Conservation (phyloP, 495 filamentous ascomycete genomes). For the Aspergillus heteromorphus region DNA sequence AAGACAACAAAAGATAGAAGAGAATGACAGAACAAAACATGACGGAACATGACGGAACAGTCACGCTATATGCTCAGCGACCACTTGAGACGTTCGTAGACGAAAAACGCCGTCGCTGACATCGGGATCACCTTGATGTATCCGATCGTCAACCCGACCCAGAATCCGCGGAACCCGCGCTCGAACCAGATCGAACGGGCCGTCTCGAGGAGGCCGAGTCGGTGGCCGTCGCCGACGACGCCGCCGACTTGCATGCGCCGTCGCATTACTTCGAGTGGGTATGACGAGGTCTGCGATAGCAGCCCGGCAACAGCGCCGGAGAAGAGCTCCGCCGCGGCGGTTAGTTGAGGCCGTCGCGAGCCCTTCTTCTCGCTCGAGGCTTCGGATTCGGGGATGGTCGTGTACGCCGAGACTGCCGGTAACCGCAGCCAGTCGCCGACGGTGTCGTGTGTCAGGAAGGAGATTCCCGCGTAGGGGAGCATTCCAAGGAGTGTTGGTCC, state of each 20-base stretch:
- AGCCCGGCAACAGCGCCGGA: slow-evolving; percentile 82
- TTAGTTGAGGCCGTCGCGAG: slow-evolving; percentile 44
- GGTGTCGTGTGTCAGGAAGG: slow-evolving; percentile 94
- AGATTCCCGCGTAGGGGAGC: slow-evolving; percentile 93
- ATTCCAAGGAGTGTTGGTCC: slow-evolving; percentile 84
- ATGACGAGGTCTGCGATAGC: slow-evolving; percentile 84
- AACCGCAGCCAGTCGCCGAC: slow-evolving; percentile 73
- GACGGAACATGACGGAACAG: too few relatives aligned
- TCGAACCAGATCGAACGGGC: slow-evolving; percentile 66
- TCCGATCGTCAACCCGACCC: slow-evolving; percentile 87
- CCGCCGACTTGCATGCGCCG: slow-evolving; percentile 95
- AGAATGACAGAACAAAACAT: too few relatives aligned
- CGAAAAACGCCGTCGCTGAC: slow-evolving; percentile 70
- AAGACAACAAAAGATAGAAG: background rate
- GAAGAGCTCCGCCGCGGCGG: slow-evolving; percentile 69
- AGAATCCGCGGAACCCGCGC: slow-evolving; percentile 77
- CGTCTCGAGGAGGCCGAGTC: slow-evolving; percentile 74
- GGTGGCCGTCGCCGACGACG: slow-evolving; percentile 81
- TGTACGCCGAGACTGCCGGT: slow-evolving; percentile 59
- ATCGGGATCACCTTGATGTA: slow-evolving; percentile 93
- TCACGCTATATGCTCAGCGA: slow-evolving; percentile 58
- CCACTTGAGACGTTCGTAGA: slow-evolving; percentile 79
- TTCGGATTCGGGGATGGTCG: slow-evolving; percentile 48
- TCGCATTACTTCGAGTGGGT: slow-evolving; percentile 88
- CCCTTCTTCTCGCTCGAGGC: slow-evolving; percentile 17